phyloP scores from a whole-genome alignment of 768 basidiomycete species.

The Agrocybe pediades region DNA sequence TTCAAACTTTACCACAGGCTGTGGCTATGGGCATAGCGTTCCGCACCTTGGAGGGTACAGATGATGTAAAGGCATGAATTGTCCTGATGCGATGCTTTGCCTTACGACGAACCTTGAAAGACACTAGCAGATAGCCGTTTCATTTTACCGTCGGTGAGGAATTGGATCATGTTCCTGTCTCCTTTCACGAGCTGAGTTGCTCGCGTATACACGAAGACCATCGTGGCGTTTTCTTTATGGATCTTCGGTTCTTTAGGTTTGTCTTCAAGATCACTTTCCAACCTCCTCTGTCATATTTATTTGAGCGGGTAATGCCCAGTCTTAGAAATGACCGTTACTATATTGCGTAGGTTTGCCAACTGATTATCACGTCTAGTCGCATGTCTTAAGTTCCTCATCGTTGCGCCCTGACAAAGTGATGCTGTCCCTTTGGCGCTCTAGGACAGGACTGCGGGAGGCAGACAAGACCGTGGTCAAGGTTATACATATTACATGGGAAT shows the following conservation, averaged over 20 bases:
- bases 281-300: neutral
- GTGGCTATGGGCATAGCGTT: slow-evolving; percentile 32
- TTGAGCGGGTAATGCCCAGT: slow-evolving; percentile 21
- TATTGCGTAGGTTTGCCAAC: slow-evolving; percentile 31
- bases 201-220: slow-evolving; percentile 26
- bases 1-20: slow-evolving; percentile 15
- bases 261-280: neutral
- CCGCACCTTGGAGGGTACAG: slow-evolving; percentile 18
- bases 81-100: neutral
- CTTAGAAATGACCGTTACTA: slow-evolving; percentile 40
- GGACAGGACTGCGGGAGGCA: slow-evolving; percentile 32
- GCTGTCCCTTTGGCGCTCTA: slow-evolving; percentile 40
- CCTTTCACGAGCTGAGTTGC: neutral
- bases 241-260: slow-evolving; percentile 43
- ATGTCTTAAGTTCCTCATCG: neutral
- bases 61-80: slow-evolving; percentile 24
- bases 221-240: slow-evolving; percentile 47
- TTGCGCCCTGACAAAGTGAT: slow-evolving; percentile 33
- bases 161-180: neutral
- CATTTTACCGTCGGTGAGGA: slow-evolving; percentile 30
- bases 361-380: neutral
- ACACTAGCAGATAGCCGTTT: slow-evolving; percentile 26
- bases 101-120: slow-evolving; percentile 9
- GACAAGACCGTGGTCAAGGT: slow-evolving; percentile 41
- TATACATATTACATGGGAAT: slow-evolving; percentile 41